Evolutionary conservation across 2,329 filamentous ascomycete species (phyloP).

Genomic region (Alternaria conjuncta): DNA sequence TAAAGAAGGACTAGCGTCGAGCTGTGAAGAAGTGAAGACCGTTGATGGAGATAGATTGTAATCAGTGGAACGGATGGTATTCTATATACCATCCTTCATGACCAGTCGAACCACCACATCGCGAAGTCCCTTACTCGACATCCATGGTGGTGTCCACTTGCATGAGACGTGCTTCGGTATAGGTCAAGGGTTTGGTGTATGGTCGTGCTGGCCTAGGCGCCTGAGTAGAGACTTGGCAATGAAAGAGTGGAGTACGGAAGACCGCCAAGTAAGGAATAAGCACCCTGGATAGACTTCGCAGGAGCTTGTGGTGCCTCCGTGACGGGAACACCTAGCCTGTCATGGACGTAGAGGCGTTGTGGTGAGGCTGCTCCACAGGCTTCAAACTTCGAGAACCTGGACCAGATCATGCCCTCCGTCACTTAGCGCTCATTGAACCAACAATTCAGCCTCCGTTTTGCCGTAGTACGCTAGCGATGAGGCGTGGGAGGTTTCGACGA

Average conservation of each 20-base stretch:
- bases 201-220: constrained; percentile 15
- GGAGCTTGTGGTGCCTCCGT: constrained; percentile 6
- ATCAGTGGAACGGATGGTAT: background rate
- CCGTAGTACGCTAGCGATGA: constrained; percentile 16
- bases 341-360: constrained; percentile 11
- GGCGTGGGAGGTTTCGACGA: constrained; percentile 26
- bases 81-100: constrained; percentile 23
- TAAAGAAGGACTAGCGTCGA: constrained; percentile 23
- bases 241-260: background rate
- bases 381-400: constrained; percentile 22
- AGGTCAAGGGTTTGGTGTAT: constrained; percentile 13
- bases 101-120: background rate
- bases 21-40: constrained; percentile 10
- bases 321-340: constrained; percentile 15
- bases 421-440: constrained; percentile 5
- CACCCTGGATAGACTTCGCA: constrained; percentile 1
- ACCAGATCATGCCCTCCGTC: background rate
- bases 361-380: constrained; percentile 27
- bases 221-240: constrained; percentile 16
- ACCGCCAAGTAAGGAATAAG: constrained; percentile 14
- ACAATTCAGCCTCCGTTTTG: background rate
- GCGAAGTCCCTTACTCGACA: constrained; percentile 7
- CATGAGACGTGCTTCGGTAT: constrained; percentile 29
- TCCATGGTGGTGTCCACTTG: constrained; percentile 27
- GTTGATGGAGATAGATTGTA: constrained; percentile 5